phyloP scores from a whole-genome alignment of 2,329 filamentous ascomycete species.

The Macrophomina phaseolina region DNA sequence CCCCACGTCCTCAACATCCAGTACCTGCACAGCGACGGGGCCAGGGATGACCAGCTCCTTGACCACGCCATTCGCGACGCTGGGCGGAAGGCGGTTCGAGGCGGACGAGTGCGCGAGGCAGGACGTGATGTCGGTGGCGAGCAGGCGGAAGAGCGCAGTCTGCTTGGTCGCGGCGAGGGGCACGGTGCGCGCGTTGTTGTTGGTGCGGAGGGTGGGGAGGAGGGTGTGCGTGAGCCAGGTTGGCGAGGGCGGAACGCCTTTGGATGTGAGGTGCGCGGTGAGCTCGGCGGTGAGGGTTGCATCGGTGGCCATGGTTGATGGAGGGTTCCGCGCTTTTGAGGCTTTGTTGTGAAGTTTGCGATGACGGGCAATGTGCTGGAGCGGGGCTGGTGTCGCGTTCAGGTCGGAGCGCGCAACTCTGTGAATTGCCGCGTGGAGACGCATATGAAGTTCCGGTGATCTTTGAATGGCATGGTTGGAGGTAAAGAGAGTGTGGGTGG shows the following conservation, averaged over 20 bases:
- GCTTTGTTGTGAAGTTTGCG: background rate
- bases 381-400: background rate
- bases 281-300: constrained; percentile 42
- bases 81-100: constrained; percentile 59
- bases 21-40: constrained; percentile 77
- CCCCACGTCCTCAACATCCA: constrained; percentile 85
- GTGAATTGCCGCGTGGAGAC: background rate
- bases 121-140: constrained; percentile 76
- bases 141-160: constrained; percentile 79
- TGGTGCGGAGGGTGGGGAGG: constrained; percentile 54
- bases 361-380: background rate
- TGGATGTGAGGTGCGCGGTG: constrained; percentile 61
- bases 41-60: constrained; percentile 63
- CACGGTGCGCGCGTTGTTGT: constrained; percentile 52
- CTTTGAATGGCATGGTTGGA: background rate
- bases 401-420: background rate
- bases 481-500: background rate
- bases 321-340: background rate
- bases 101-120: constrained; percentile 53
- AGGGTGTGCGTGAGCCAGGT: constrained; percentile 68
- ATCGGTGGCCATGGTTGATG: background rate
- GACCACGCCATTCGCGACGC: constrained; percentile 58
- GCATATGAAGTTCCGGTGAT: background rate
- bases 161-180: constrained; percentile 75
- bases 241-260: constrained; percentile 60